Conservation (phyloP, 805 yeast genomes). For the Candida ovalis region DNA sequence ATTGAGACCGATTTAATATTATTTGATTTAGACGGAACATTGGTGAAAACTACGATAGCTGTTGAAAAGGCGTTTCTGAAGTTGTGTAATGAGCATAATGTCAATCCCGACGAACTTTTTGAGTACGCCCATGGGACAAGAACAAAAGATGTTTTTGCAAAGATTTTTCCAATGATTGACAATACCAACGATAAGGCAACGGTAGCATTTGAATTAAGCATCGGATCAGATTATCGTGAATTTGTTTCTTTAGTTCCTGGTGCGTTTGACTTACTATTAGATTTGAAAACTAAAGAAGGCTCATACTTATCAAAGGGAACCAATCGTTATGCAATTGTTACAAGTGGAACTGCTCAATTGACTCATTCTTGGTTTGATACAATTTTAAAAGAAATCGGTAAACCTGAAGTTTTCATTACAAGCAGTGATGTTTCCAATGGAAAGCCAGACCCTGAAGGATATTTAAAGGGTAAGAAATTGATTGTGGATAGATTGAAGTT, state of each 20-base stretch:
- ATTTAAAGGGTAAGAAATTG: background rate
- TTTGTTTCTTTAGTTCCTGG: background rate
- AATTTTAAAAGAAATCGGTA: background rate
- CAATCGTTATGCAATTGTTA: background rate
- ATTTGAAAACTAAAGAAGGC: background rate
- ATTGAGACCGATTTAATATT: background rate
- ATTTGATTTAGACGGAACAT: conserved; percentile 1
- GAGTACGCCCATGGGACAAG: background rate
- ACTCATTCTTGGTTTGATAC: background rate
- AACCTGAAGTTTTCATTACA: background rate
- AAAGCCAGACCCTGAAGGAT: background rate
- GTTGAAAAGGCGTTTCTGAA: background rate
- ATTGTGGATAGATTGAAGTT: background rate
- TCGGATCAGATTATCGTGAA: background rate
- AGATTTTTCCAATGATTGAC: background rate
- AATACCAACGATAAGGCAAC: background rate
- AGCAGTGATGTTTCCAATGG: background rate
- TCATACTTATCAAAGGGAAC: background rate
- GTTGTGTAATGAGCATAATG: background rate
- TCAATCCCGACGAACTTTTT: background rate
- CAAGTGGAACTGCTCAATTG: conserved; percentile 1
- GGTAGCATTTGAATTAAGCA: background rate
- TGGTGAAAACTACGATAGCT: background rate
- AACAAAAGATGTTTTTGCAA: background rate
- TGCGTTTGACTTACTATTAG: background rate